These are phyloP conservation scores for Penicillium goetzii DNA, from an alignment of 495 filamentous ascomycete species.

Conservation along the genomic window DNA sequence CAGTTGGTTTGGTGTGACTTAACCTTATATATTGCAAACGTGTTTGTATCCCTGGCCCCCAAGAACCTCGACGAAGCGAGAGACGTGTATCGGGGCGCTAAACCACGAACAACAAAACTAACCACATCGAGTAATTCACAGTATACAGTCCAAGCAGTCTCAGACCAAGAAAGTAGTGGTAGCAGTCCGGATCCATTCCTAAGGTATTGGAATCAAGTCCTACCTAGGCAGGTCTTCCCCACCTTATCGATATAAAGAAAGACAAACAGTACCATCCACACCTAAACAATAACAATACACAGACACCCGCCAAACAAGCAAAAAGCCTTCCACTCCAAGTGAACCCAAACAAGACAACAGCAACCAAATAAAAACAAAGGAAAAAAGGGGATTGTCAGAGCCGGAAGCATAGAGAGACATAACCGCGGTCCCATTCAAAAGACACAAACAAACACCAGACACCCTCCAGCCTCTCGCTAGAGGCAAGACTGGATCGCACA, in stretches of 20 bases:
- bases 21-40: too few species aligned
- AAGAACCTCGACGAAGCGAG: too few species aligned
- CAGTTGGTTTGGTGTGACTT: too few species aligned
- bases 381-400: neutral
- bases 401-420: slow-evolving; percentile 1
- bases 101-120: too few species aligned
- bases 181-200: neutral
- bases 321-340: neutral
- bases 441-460: slow-evolving; percentile 27
- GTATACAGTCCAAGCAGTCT: neutral
- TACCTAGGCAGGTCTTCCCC: neutral
- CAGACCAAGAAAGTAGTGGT: neutral
- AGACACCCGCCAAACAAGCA: neutral
- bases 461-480: slow-evolving; percentile 23
- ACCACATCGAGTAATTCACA: too few species aligned
- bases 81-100: too few species aligned
- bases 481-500: slow-evolving; percentile 22
- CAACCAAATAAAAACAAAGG: neutral
- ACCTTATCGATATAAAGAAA: neutral
- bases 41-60: too few species aligned
- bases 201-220: neutral
- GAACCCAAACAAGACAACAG: slow-evolving; percentile 2
- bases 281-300: slow-evolving; percentile 10
- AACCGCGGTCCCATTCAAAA: neutral
- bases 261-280: slow-evolving; percentile 12